Evolutionary conservation across 1,139 yeast genomes (phyloP), one percentile per base, ranked within the genome.

Genomic region (Geotrichum europaeum): DNA sequence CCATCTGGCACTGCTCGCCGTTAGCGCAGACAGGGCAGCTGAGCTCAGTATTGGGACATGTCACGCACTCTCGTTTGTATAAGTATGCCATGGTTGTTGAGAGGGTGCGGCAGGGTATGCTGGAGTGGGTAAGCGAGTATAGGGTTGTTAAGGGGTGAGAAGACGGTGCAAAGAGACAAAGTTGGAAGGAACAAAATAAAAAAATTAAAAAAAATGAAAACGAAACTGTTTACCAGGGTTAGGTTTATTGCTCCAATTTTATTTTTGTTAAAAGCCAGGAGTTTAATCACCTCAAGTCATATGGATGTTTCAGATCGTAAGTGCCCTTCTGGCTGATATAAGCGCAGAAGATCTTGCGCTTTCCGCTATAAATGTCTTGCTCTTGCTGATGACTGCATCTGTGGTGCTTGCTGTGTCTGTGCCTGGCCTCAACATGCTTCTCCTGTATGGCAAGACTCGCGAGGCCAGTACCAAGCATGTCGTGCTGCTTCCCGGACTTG

Each of bases 21-120:
- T 57, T 58, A n/a, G 63, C 52, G 58, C 75, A 72, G 43, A 56
- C 54, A 25, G 76, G 73, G 52, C 70, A 67, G 5, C 71, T 64
- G 6, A 66, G 69, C 0, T 65, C 56, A 1, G 63, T 30, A 53
- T 62, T 60, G 4, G 59, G 53, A 30, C 63, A 60, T 34, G 52
- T 34, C 12, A 60, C 56, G 49, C 63, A 60, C 13, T 53, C 36
- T 20, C 58, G 15, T 45, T 25, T 53, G 18, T 20, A 47, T 47
- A 47, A 13, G 6, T 36, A 13, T 36, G 43, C 43, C 50, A 47
- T 47, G 50, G 24, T 47, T 12, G 24, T 47, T 12, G 18, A 18
- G 25, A 47, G 24, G 13, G 28, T 36, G n/a, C 43, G 43, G 43
- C 43, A 36, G 43, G 6, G 10, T 36, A 36, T 36, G 43, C 15